Evolutionary conservation across 371 early-diverging fungal species (phyloP).

Genomic region (Zychaea mexicana): DNA sequence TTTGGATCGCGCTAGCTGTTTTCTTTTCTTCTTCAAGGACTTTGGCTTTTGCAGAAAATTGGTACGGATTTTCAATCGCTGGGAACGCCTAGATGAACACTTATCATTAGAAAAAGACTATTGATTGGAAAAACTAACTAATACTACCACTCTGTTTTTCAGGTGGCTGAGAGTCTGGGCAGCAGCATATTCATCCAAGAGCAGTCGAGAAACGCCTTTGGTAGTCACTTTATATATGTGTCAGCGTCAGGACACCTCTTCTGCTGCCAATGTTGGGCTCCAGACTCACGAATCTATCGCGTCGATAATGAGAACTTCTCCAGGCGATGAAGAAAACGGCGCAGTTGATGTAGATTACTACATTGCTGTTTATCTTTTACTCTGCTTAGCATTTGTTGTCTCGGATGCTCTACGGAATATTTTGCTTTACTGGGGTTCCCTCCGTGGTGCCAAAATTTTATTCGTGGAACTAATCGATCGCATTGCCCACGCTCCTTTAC

Average conservation of each 20-base stretch:
- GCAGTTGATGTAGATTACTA: constrained; percentile 29
- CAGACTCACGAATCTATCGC: no score
- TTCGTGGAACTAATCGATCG: constrained; percentile 57
- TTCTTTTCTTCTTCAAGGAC: constrained; percentile 52
- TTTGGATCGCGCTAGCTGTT: constrained; percentile 47
- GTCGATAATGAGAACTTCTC: no score
- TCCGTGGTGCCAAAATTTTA: constrained; percentile 59
- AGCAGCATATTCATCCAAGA: constrained; percentile 4
- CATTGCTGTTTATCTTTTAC: constrained; percentile 25
- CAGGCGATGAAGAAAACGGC: background rate
- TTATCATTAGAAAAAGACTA: no score
- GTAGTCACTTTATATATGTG: no score
- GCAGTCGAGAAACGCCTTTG: background rate
- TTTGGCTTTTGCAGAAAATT: constrained; percentile 46
- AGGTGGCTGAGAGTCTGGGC: constrained; percentile 28
- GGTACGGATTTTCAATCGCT: no score
- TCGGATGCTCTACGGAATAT: constrained; percentile 37
- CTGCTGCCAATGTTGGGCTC: no score
- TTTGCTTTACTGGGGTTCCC: constrained; percentile 46
- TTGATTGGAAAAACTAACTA: no score
- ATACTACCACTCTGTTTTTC: background rate
- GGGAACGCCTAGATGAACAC: no score
- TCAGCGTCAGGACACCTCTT: no score
- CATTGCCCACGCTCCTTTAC: constrained; percentile 69
- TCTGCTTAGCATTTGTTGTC: constrained; percentile 22